Base-by-base conservation (phyloP, 2,329 filamentous ascomycete genomes). In the Trichophyton mentagrophytes region DNA sequence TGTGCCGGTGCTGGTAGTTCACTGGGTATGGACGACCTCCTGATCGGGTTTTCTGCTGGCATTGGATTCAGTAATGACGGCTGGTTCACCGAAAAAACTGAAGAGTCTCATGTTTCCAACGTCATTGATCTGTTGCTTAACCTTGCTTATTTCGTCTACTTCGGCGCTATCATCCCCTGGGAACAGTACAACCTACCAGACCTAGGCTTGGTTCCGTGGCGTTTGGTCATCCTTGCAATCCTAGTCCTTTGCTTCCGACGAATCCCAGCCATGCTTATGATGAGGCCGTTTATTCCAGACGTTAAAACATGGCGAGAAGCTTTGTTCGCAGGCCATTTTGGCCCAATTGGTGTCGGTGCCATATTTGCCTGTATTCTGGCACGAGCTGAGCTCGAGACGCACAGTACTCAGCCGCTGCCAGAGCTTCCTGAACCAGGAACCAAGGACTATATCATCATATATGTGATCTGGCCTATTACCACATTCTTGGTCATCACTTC, bases 1-100 rank as follows among this genome's bases (percentile, higher is more conserved):
- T 96, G 90, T 70, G 93, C 93, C 62, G 93, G 93, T 17, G 92
- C 92, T 0, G 93, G 93, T 33, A 90, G 90, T 73, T 82, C 96
- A 62, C 78, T 99, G 51, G 93, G 93, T 57, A 81, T 96, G 68
- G 93, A 99, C 72, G 93, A 99, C 73, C 77, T 99, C 58, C 82
- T 99, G 2, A 89, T 99, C 44, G 93, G 93, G 44, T 99, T 99
- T 69, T 86, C 92, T 13, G 90, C 89, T 60, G 93, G 93, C 61
- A 93, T 99, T n/a, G 93, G 93, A 60, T 99, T 99, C 78, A 96
- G 91, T 67, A 99, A 99, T 73, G 93, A 99, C 70, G 93, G 93
- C 66, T 99, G 93, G 93, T 99, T 99, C 69, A 88, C 89, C 15
- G 89, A 96, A 70, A 96, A 96, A 79, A 99, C 93, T 0, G 93